Conservation (phyloP, 2,329 filamentous ascomycete genomes). For the Sporothrix schenckii region DNA sequence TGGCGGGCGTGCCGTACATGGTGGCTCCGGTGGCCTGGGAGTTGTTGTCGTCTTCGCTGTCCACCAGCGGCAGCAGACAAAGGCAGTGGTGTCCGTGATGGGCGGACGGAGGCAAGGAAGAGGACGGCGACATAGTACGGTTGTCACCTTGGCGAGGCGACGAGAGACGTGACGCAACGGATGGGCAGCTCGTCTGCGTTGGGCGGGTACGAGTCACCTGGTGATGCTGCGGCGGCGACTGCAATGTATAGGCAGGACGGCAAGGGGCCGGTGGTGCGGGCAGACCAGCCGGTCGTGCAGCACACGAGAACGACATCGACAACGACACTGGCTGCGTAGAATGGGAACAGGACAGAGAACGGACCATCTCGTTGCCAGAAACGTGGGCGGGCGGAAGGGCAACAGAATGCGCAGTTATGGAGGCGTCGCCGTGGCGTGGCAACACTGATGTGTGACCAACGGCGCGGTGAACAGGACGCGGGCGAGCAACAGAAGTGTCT, state of each 20-base stretch:
- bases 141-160: background rate
- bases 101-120: background rate
- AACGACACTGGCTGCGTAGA: background rate
- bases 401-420: too few relatives aligned
- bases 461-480: background rate
- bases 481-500: background rate
- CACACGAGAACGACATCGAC: too few relatives aligned
- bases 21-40: too few relatives aligned
- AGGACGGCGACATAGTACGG: background rate
- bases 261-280: background rate
- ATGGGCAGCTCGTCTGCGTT: background rate
- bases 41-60: background rate
- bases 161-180: slow-evolving; percentile 6
- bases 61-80: background rate
- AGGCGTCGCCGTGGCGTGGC: background rate
- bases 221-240: background rate
- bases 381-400: background rate
- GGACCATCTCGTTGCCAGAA: slow-evolving; percentile 1
- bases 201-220: background rate
- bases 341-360: background rate
- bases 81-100: background rate
- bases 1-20: background rate
- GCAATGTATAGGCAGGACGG: background rate
- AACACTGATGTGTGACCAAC: slow-evolving; percentile 1
- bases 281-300: too few relatives aligned